Conservation (phyloP, 2,329 filamentous ascomycete genomes). For the Paecilomyces dactylethromorphus region DNA sequence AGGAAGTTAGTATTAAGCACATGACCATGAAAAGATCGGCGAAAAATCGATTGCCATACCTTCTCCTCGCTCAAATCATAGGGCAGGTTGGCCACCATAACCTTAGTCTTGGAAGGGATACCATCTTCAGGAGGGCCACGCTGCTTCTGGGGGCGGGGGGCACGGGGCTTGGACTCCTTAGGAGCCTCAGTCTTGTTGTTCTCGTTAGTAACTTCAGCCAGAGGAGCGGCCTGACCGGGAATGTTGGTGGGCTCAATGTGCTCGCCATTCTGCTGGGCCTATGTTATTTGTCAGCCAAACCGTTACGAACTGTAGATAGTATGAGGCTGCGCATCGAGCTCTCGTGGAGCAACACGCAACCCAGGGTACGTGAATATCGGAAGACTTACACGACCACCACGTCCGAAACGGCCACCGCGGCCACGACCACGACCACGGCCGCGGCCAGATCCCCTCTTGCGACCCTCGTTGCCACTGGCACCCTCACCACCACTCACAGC, state of each 20-base stretch:
- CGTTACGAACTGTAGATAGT: background rate
- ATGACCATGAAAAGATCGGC: slow-evolving; percentile 1
- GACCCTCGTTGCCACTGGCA: slow-evolving; percentile 59
- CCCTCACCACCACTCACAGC: slow-evolving; percentile 67
- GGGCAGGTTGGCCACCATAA: slow-evolving; percentile 99
- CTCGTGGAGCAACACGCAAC: too few species aligned
- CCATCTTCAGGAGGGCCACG: slow-evolving; percentile 95
- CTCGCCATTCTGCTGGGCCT: slow-evolving; percentile 15
- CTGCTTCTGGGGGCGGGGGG: slow-evolving; percentile 61
- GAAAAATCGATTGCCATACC: slow-evolving; percentile 47
- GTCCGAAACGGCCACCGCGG: slow-evolving; percentile 58
- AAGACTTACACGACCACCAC: slow-evolving; percentile 61
- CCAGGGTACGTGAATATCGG: slow-evolving; percentile 13
- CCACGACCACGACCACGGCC: slow-evolving; percentile 58
- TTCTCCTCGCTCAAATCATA: slow-evolving; percentile 98
- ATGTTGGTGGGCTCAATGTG: slow-evolving; percentile 40
- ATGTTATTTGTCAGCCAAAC: background rate
- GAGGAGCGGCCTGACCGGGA: slow-evolving; percentile 44
- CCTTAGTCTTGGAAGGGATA: slow-evolving; percentile 98
- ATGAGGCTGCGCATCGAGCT: background rate
- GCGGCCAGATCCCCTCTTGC: slow-evolving; percentile 51
- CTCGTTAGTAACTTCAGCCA: slow-evolving; percentile 54
- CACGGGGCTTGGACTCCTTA: slow-evolving; percentile 38
- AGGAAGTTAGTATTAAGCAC: slow-evolving; percentile 16
- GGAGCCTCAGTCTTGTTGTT: slow-evolving; percentile 34